Percentiles rank a stretch among this genome's conserved stretches.
Conservation (phyloP, 2,329 filamentous ascomycete species). For the Talaromyces sp. region DNA sequence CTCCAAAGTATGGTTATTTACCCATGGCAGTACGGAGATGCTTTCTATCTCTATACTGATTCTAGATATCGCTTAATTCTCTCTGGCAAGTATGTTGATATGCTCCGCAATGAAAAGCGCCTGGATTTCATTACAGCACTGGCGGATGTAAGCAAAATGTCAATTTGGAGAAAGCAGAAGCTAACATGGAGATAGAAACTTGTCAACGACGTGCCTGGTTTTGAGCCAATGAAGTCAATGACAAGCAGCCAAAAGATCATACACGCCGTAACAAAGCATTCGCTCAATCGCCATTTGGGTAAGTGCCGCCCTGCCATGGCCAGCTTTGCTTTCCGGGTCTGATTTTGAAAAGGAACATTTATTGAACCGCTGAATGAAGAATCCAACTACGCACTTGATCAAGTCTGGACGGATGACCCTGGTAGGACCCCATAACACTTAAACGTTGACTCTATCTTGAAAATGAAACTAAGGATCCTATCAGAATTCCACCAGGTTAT, state of each 20-base stretch:
- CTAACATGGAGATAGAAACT: constrained; percentile 5
- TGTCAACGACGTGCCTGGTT: constrained; percentile 1
- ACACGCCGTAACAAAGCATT: constrained; percentile 11
- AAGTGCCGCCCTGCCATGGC: not conserved
- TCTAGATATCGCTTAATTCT: constrained; percentile 2
- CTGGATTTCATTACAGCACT: constrained; percentile 13
- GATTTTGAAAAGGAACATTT: not conserved
- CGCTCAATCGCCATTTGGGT: constrained; percentile 1
- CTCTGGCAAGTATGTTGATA: constrained; percentile 4
- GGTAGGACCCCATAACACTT: not conserved
- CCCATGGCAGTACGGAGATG: constrained; percentile 3
- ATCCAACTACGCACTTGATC: not conserved
- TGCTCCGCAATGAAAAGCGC: constrained; percentile 9
- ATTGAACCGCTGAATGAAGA: constrained; percentile 9
- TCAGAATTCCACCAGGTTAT: constrained; percentile 1
- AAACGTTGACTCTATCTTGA: not conserved
- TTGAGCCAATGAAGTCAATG: constrained; percentile 4
- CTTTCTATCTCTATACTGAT: constrained; percentile 14
- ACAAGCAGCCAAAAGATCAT: constrained; percentile 6
- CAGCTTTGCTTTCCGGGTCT: not conserved
- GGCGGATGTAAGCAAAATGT: constrained; percentile 2
- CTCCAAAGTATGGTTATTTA: not conserved
- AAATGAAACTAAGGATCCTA: not conserved
- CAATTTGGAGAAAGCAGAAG: constrained; percentile 3
- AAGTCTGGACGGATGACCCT: not conserved